Base-by-base conservation (phyloP, 108 stramenopile genomes). In the Asterionellopsis glacialis region DNA sequence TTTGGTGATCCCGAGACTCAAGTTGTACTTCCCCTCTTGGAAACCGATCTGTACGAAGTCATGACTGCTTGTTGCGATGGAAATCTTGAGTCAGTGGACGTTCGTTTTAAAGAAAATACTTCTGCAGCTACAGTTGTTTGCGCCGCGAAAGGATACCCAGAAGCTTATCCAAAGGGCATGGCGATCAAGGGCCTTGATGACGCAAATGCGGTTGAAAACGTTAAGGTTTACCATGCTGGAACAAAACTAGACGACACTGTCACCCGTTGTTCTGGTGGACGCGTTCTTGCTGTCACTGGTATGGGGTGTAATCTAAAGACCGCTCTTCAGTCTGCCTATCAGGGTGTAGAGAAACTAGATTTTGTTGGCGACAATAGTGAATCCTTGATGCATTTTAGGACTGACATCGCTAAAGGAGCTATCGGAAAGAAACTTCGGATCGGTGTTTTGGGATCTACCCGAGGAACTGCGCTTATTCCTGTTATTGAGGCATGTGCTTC, bases 1-100 rank as follows among this genome's bases (percentile, higher is more conserved):
- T 96, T 98, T 67, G 98, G 98, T 48, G 98, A 99, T 75, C 98
- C 98, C 18, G 98, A 99, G 79, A 97, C 98, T 0, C 96, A 99
- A 73, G 98, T 95, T 43, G 77, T 99, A 27, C 86, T 99, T 18
- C 97, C 97, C 12, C 88, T 99, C n/a, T 75, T 99, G 52, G 89
- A 97, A 67, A 92, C 88, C 1, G 90, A 93, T 61, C 68, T 89
- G 45, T 97, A 88, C 65, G 95, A 97, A 67, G 76, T 96, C 40
- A 87, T 97, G 84, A 73, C 65, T 10, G 97, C 95, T 41, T 98
- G 96, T 73, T 93, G 92, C 53, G 84, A 95, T 52, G 96, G 97
- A 25, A 83, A 68, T 21, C 80, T 98, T 41, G 84, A 74, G 41
- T 55, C 64, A 24, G 62, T 91, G 23, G 85, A 90, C 61, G 88